Conservation (phyloP, 768 basidiomycete species). For the Boletus rufocinnamomeus region DNA sequence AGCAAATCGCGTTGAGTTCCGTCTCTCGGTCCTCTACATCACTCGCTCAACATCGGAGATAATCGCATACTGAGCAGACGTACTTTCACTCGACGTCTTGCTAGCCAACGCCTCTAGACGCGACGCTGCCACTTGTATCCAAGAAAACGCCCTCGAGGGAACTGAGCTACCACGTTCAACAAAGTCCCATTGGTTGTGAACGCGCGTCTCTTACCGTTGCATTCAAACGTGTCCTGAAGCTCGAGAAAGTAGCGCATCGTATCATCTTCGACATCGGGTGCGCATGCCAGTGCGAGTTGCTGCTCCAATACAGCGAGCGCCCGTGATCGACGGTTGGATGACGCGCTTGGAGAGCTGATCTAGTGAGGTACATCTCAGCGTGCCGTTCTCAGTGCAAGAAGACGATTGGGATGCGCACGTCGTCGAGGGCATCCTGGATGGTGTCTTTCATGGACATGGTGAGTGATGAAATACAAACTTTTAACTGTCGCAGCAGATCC, state of each 20-base stretch:
- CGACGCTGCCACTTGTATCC: conserved; percentile 54
- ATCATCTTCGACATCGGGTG: conserved; percentile 43
- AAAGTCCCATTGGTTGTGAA: not conserved
- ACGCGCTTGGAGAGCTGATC: conserved; percentile 66
- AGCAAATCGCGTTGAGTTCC: conserved; percentile 51
- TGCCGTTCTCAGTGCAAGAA: conserved; percentile 1
- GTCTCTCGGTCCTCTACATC: conserved; percentile 42
- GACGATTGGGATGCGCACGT: conserved; percentile 45
- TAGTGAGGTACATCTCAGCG: conserved; percentile 34
- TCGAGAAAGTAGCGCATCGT: conserved; percentile 57
- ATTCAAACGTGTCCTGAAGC: conserved; percentile 80
- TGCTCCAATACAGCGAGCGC: conserved; percentile 60
- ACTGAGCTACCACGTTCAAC: conserved; percentile 45
- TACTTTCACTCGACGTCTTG: conserved; percentile 48
- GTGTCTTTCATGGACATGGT: conserved; percentile 42
- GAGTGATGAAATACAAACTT: not conserved
- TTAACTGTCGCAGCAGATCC: no score
- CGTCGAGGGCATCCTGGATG: conserved; percentile 66
- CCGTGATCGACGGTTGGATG: conserved; percentile 48
- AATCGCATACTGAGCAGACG: conserved; percentile 12
- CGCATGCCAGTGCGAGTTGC: conserved; percentile 52
- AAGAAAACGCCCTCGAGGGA: conserved; percentile 62
- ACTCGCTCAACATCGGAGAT: conserved; percentile 2
- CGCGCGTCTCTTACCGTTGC: conserved; percentile 59
- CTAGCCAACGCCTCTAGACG: conserved; percentile 52